These are phyloP conservation scores for Hypocrella siamensis DNA, from an alignment of 2,329 filamentous ascomycete species.

Conservation along the genomic window DNA sequence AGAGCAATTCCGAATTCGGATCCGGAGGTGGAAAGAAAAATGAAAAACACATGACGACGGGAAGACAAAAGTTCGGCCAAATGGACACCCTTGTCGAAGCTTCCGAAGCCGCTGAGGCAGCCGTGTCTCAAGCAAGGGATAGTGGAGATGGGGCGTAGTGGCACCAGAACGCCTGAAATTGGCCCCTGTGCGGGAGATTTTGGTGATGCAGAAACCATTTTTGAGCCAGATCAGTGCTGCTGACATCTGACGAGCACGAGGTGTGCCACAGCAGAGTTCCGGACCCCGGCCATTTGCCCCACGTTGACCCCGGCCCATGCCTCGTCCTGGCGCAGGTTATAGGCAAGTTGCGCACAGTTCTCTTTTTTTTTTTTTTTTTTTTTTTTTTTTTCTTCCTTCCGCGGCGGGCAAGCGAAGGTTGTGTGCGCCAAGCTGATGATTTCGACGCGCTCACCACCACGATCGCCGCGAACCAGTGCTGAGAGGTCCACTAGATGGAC, in stretches of 20 bases:
- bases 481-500: too few species aligned
- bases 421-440: too few species aligned
- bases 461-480: too few species aligned
- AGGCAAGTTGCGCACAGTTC: neutral
- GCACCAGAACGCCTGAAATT: neutral
- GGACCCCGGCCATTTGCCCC: conserved; percentile 3
- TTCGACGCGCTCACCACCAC: too few species aligned
- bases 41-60: neutral
- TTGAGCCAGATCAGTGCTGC: neutral
- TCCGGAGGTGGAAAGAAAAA: conserved; percentile 1
- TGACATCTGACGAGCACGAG: conserved; percentile 4
- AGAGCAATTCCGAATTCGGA: neutral
- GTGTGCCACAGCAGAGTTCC: conserved; percentile 3
- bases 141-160: conserved; percentile 1
- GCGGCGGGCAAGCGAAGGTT: too few species aligned
- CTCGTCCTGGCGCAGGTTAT: neutral
- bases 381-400: too few species aligned
- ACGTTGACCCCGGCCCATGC: neutral
- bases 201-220: neutral
- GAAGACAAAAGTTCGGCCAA: neutral
- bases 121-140: neutral
- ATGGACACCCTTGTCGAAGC: neutral
- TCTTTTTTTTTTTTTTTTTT: too few species aligned
- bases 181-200: neutral
- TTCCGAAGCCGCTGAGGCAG: conserved; percentile 2